Evolutionary conservation across 106 monocot genomes (phyloP), one percentile per base, ranked within the genome.

Genomic region (Platanthera zijinensis): DNA sequence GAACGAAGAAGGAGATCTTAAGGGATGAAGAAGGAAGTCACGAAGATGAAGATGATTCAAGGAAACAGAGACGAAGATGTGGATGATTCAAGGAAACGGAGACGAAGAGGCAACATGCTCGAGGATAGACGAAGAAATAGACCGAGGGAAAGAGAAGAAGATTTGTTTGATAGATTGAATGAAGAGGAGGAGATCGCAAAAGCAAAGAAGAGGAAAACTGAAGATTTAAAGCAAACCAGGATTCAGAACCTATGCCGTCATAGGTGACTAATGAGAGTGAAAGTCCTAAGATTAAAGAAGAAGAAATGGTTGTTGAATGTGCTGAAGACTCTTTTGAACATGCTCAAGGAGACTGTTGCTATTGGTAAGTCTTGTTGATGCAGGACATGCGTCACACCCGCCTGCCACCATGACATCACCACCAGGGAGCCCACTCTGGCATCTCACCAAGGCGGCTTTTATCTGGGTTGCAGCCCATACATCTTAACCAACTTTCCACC

Each of bases 21-120:
- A 86, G 82, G 50, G 89, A 99, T 73, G 97, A 99, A 84, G 89
- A 88, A 75, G 91, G 87, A 66, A 87, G 89, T 82, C n/a, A n/a
- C n/a, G n/a, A n/a, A n/a, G n/a, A n/a, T n/a, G n/a, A n/a, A n/a
- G n/a, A n/a, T n/a, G n/a, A n/a, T n/a, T n/a, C n/a, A n/a, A n/a
- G n/a, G n/a, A n/a, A n/a, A n/a, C n/a, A n/a, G n/a, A n/a, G 92
- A 89, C 76, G 92, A 89, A 73, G 97, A 99, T 75, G 90, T 90
- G 71, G 94, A 94, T 72, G 91, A 93, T 78, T 81, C 76, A 5
- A 91, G 91, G 69, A 93, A 84, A 78, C 82, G 87, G 75, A 84
- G 87, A 49, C 82, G 85, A 13, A 85, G 91, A 72, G 82, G 84
- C 73, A 85, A 78, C 74, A 53, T 57, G 10, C 72, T 85, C 77